Percentiles rank a stretch among this genome's conserved stretches.
Conservation (phyloP, 1,139 yeast genomes). For the Meyerozyma guilliermondii region DNA sequence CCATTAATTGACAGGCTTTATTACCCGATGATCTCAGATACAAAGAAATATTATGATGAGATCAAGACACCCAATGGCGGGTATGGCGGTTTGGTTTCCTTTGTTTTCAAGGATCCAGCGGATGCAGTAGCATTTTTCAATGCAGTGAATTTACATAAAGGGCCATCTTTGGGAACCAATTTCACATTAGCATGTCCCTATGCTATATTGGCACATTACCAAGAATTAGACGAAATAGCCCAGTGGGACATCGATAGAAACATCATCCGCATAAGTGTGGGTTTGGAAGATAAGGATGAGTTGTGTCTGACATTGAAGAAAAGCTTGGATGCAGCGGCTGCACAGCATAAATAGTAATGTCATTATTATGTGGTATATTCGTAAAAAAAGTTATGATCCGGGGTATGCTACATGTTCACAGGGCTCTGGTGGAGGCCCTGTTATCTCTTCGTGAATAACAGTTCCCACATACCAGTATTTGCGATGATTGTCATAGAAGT, state of each 20-base stretch:
- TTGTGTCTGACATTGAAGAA: slow-evolving; percentile 51
- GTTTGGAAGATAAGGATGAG: slow-evolving; percentile 59
- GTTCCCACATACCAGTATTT: slow-evolving; percentile 64
- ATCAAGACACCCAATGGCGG: slow-evolving; percentile 73
- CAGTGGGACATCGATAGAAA: slow-evolving; percentile 82
- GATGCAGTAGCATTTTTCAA: slow-evolving; percentile 76
- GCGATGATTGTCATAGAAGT: slow-evolving; percentile 40
- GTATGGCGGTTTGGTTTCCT: slow-evolving; percentile 85
- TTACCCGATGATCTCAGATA: slow-evolving; percentile 60
- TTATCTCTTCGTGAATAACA: slow-evolving; percentile 37
- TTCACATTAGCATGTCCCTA: slow-evolving; percentile 92
- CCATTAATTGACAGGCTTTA: slow-evolving; percentile 57
- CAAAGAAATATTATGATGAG: slow-evolving; percentile 64
- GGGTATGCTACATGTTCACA: slow-evolving; percentile 37
- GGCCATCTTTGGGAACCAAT: slow-evolving; percentile 93
- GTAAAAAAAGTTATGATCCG: slow-evolving; percentile 9
- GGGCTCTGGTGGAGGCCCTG: slow-evolving; percentile 33
- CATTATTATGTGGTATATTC: slow-evolving; percentile 1
- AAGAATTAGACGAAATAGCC: slow-evolving; percentile 75
- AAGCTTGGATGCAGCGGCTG: slow-evolving; percentile 55
- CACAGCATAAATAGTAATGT: slow-evolving; percentile 4
- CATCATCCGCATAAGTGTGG: slow-evolving; percentile 80
- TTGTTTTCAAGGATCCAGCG: slow-evolving; percentile 61
- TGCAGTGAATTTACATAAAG: slow-evolving; percentile 71
- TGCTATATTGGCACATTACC: slow-evolving; percentile 82